A percentile compares a stretch with the other conserved stretches of the same genome.
Conservation (phyloP, 2,329 filamentous ascomycete genomes). For the Zymoseptoria crescenta region DNA sequence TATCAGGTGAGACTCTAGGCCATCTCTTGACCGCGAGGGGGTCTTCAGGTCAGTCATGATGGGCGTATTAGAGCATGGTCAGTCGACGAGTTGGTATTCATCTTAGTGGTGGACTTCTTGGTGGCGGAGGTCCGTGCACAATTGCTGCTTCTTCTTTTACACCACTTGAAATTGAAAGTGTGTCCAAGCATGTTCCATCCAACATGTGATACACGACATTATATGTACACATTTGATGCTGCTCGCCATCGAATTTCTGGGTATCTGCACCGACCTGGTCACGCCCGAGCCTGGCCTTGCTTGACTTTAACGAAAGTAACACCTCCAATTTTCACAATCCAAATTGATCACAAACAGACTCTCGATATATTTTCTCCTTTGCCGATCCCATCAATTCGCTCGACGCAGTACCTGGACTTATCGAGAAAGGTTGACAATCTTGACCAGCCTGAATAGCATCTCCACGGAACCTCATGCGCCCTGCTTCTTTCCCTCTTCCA, state of each 20-base stretch:
- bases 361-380: background rate
- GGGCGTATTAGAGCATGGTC: background rate
- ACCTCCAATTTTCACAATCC: background rate
- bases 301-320: too few relatives aligned
- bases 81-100: background rate
- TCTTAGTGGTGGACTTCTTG: background rate
- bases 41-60: background rate
- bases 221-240: background rate
- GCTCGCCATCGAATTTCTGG: background rate
- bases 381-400: too few relatives aligned
- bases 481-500: background rate
- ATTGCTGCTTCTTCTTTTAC: background rate
- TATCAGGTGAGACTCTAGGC: conserved; percentile 14
- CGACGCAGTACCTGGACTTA: background rate
- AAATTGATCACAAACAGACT: background rate
- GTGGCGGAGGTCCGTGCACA: background rate
- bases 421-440: background rate
- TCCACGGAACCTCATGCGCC: background rate
- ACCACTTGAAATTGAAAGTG: too few relatives aligned
- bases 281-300: background rate
- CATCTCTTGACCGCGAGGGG: background rate
- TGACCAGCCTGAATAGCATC: background rate
- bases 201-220: background rate
- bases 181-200: background rate
- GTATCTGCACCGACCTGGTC: background rate